Base-by-base conservation (phyloP, 805 yeast genomes). In the Barnettozyma californica region DNA sequence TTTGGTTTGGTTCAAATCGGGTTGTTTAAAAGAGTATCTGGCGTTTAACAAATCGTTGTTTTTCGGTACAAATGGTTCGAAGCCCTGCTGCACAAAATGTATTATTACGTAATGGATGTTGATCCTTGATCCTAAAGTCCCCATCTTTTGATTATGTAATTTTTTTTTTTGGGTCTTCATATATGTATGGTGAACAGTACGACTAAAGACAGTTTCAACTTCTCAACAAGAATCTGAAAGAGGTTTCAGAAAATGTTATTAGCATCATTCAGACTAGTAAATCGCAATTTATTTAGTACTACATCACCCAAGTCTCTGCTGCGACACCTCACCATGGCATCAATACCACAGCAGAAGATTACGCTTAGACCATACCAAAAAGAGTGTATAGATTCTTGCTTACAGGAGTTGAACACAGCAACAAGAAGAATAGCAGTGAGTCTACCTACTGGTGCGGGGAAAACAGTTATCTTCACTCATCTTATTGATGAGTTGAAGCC, bases 371-470 rank as follows among this genome's bases (percentile, higher is more conserved):
- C 67, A 9, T 91, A 91, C 62, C 97, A 91, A 61, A 65, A 73
- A 25, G 82, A 84, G 40, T 91, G 95, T 45, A 76, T 90, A 2
- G 61, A 75, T 1, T 63, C 72, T 0, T 80, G 91, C 31, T 55
- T 80, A 1, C 55, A 64, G 0, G 75, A 87, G 0, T 61, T 84
- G 2, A 49, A 57, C 0, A 27, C 55, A 2, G 82, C 83, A 1
- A 56, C 65, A 2, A 65, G 73, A 18, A 70, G 94, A 43, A 77
- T 89, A 0, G 97, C 92, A 0, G 90, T 89, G 2, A 84, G 89
- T 26, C 64, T 91, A 35, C 96, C 97, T 13, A 92, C 98, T 0
- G 98, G 98, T 0, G 94, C 96, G 11, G 98, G 98, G 5, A 91
- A 91, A 58, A 91, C 97, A 0, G 88, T 89, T 11, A 81, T 87